Evolutionary conservation across 1,284 basidiomycete species (phyloP), one percentile per base, ranked within the genome.

Genomic region (Marasmius tenuissimus): DNA sequence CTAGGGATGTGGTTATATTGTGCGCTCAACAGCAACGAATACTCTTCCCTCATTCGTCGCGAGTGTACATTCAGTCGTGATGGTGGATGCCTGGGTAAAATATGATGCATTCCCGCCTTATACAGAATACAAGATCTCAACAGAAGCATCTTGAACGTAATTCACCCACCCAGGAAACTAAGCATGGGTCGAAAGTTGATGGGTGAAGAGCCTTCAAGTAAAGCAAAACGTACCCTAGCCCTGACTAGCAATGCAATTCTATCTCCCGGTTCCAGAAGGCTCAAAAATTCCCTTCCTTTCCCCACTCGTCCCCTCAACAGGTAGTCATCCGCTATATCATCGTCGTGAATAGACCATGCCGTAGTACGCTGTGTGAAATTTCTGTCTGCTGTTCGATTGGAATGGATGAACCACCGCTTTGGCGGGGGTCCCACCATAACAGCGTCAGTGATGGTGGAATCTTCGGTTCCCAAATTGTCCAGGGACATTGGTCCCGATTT

Each of bases 81-180:
- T 27, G 27, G 27, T 49, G 48, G 10, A 49, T 49, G 48, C 18
- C 18, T 20, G 18, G 42, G 27, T 27, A 27, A 27, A n/a, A n/a
- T n/a, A 27, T 27, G 27, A 27, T 27, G 27, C 27, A 27, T 27
- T 14, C 4, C 12, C 50, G 45, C 38, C 16, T 38, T 33, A 60
- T 20, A 54, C 22, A 20, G 52, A 62, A 57, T 65, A 65, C 10
- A 65, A 66, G 11, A 72, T 62, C 37, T 70, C 65, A 20, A 71
- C 58, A 14, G 65, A 62, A 35, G 63, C 69, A 38, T 45, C 48
- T 34, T 51, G 35, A 16, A 73, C 61, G 50, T 68, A 56, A 59
- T 74, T 74, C 14, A 10, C 45, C 74, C 73, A 75, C 8, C 66
- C 66, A 12, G 69, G 71, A 62, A 67, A 72, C 74, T 75, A 50